A percentile compares a stretch with the other conserved stretches of the same genome.
phyloP scores from a whole-genome alignment of 2,329 filamentous ascomycete genomes.

The Colletotrichum tanaceti region DNA sequence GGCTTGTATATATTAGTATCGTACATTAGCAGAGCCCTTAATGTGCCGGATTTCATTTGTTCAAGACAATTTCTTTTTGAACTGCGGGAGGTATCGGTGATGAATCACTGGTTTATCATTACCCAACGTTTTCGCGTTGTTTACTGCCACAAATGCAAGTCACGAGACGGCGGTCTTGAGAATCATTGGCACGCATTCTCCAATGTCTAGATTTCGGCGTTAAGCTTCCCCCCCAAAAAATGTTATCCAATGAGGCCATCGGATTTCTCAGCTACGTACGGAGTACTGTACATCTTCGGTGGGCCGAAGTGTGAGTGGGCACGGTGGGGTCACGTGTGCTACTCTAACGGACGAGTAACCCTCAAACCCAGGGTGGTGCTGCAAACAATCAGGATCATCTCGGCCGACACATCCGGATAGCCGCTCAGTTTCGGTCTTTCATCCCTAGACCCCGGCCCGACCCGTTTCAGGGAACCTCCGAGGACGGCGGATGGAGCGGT shows the following conservation, averaged over 20 bases:
- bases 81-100: not conserved
- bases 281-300: no score
- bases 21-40: constrained; percentile 41
- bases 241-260: constrained; percentile 7
- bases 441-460: constrained; percentile 21
- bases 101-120: not conserved
- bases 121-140: no score
- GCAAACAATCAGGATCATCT: constrained; percentile 20
- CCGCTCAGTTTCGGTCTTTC: constrained; percentile 1
- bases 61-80: constrained; percentile 1
- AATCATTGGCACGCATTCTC: constrained; percentile 6
- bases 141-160: not conserved
- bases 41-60: constrained; percentile 37
- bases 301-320: no score
- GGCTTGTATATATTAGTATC: constrained; percentile 43
- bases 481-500: constrained; percentile 20
- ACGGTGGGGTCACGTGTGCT: no score
- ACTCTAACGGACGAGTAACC: no score
- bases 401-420: constrained; percentile 23
- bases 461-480: constrained; percentile 17
- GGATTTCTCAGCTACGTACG: constrained; percentile 28
- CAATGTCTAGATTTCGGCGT: constrained; percentile 22
- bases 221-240: not conserved
- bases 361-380: no score
- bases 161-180: not conserved